phyloP scores from a whole-genome alignment of 176 grass and related monocot species.

The Triticum monococcum region DNA sequence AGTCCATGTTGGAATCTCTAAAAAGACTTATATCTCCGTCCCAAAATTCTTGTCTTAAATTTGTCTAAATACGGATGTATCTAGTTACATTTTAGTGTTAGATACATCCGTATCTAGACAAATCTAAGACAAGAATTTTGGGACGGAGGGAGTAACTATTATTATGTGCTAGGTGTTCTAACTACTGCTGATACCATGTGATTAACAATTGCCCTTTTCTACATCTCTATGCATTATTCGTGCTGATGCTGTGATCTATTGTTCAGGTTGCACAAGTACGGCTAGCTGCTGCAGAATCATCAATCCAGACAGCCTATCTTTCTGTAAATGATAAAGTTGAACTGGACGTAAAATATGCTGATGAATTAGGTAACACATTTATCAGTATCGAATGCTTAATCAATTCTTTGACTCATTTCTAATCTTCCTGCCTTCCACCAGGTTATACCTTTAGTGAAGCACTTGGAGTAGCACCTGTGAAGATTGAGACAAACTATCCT shows the following conservation, averaged over 20 bases:
- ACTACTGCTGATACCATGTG: neutral
- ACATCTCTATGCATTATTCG: slow-evolving; percentile 15
- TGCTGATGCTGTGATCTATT: slow-evolving; percentile 34
- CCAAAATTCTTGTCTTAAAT: too few relatives aligned
- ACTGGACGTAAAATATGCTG: slow-evolving; percentile 74
- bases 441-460: slow-evolving; percentile 90
- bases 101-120: too few relatives aligned
- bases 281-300: slow-evolving; percentile 65
- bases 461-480: slow-evolving; percentile 77
- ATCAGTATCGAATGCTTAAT: neutral
- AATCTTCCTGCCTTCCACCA: slow-evolving; percentile 31
- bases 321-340: slow-evolving; percentile 64
- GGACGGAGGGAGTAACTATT: neutral
- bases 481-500: slow-evolving; percentile 91
- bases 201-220: neutral
- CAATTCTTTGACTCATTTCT: neutral
- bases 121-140: too few relatives aligned
- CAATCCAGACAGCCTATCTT: slow-evolving; percentile 62
- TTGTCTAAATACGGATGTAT: too few relatives aligned
- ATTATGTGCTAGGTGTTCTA: neutral
- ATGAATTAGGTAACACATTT: slow-evolving; percentile 78
- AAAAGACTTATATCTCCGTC: too few relatives aligned
- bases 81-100: too few relatives aligned
- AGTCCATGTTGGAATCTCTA: too few relatives aligned
- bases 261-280: slow-evolving; percentile 83